Base-by-base conservation (phyloP, 352 stramenopile species). In the Halophytophthora polymorphica region DNA sequence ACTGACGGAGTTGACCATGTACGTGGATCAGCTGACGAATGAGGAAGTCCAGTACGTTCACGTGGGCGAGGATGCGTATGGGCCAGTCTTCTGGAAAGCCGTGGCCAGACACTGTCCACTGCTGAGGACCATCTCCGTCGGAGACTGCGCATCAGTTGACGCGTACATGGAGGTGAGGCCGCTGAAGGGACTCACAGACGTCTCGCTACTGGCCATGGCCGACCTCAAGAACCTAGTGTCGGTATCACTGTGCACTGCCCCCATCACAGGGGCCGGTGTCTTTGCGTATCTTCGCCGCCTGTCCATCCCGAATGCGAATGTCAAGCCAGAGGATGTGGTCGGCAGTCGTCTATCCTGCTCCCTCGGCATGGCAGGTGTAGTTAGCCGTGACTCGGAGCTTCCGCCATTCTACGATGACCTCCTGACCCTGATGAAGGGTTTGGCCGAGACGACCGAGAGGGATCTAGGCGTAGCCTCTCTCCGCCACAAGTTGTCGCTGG, bases 331-430 rank as follows among this genome's bases (percentile, higher is more conserved):
- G 25, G 8, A 31, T 31, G 4, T 39, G 5, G 44, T 67, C 44
- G 46, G 40, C 17, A 38, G 69, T 6, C 66, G 71, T 15, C 66
- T 74, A 0, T 31, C 46, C 14, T 43, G 59, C 0, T 64, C 55
- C 3, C 19, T n/a, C n/a, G n/a, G n/a, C n/a, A n/a, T n/a, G n/a
- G n/a, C n/a, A n/a, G n/a, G n/a, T n/a, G n/a, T n/a, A n/a, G n/a
- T n/a, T n/a, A n/a, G n/a, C n/a, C n/a, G n/a, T n/a, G n/a, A n/a
- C n/a, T n/a, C 31, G 11, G 43, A 58, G n/a, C n/a, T n/a, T n/a
- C n/a, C n/a, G 10, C 28, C 25, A 6, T 83, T 79, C 34, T 83
- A 83, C 46, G 31, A 52, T 19, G 64, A 57, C 6, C 25, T 83
- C 14, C 15, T 61, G 7, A 22, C 39, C 13, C 33, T 83, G 15